Base-by-base conservation (phyloP, 768 basidiomycete genomes). In the Asterophora lycoperdoides region DNA sequence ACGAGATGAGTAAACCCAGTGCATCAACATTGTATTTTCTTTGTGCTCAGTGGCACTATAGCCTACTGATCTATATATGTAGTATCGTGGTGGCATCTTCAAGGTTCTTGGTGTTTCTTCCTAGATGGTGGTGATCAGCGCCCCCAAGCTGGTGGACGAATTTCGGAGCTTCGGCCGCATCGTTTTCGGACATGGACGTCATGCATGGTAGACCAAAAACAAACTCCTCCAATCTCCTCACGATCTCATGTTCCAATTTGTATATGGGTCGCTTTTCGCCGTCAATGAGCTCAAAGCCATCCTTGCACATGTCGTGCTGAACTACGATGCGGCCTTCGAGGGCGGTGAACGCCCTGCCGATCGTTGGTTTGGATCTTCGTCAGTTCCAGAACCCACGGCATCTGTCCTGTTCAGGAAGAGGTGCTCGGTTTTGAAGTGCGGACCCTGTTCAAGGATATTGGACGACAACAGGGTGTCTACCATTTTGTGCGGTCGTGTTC, bases 251-350 rank as follows among this genome's bases (percentile, higher is more conserved):
- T 6, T 23, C 23, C 6, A 6, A 3, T 23, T 23, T 23, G 23
- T 23, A 6, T 6, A 23, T 6, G 23, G 23, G 23, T 23, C 23
- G 23, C 73, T 75, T 57, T 74, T 76, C 54, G 73, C 73, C 14
- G 68, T 68, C 18, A 72, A 67, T 43, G 72, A 72, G 51, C 48
- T 77, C 29, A 76, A 76, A 57, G 64, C 64, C 6, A 65, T 75
- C 55, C 56, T 70, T 14, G 72, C 72, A 1, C 60, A 70, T 57
- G 57, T 73, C 17, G 46, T 72, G 17, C 38, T 70, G 48, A 68
- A 63, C 34, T 75, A 74, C 51, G 75, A 75, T 51, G 52, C 6
- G 23, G 23, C 23, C 23, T 23, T 23, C 23, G 35, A 46, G 23
- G 28, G 17, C 2, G 30, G 17, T 15, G 54, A 48, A 17, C 50